Evolutionary conservation across 805 yeast genomes (phyloP).

Genomic region (Saccharomycopsis babjevae): DNA sequence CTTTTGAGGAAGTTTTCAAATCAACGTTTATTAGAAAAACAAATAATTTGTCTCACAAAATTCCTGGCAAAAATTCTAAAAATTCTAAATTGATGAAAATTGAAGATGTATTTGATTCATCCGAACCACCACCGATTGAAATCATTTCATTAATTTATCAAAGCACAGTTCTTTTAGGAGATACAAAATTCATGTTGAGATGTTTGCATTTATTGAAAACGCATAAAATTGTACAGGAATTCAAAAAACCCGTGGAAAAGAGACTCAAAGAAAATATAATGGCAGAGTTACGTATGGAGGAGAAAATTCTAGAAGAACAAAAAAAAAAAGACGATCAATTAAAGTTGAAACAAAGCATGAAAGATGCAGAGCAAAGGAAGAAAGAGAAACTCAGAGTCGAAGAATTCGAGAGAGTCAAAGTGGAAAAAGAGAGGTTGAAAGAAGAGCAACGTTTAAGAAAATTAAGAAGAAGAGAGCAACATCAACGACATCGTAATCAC

Average conservation of each 20-base stretch:
- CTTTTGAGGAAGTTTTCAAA: not conserved
- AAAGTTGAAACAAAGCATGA: not conserved
- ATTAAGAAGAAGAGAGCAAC: not conserved
- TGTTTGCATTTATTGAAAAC: conserved; percentile 45
- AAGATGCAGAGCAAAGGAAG: conserved; percentile 1
- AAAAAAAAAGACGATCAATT: not conserved
- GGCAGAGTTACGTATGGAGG: not conserved
- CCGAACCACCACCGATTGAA: not conserved
- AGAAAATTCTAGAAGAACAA: not conserved
- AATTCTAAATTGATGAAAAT: conserved; percentile 13
- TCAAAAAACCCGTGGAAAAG: conserved; percentile 20
- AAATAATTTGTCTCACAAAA: conserved; percentile 17
- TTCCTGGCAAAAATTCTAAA: not conserved
- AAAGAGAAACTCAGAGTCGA: not conserved
- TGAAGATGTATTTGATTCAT: conserved; percentile 20
- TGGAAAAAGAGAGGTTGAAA: conserved; percentile 6
- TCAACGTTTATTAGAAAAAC: conserved; percentile 21
- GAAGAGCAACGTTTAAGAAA: conserved; percentile 7
- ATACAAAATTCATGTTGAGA: conserved; percentile 51
- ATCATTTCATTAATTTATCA: conserved; percentile 50
- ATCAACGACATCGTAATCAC: not conserved
- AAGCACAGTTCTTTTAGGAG: conserved; percentile 50
- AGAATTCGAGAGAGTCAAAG: conserved; percentile 1
- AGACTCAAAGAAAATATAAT: conserved; percentile 15
- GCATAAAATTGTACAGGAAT: conserved; percentile 30